phyloP scores from a whole-genome alignment of 177 flowering plant species.

The Vitis hybrid region DNA sequence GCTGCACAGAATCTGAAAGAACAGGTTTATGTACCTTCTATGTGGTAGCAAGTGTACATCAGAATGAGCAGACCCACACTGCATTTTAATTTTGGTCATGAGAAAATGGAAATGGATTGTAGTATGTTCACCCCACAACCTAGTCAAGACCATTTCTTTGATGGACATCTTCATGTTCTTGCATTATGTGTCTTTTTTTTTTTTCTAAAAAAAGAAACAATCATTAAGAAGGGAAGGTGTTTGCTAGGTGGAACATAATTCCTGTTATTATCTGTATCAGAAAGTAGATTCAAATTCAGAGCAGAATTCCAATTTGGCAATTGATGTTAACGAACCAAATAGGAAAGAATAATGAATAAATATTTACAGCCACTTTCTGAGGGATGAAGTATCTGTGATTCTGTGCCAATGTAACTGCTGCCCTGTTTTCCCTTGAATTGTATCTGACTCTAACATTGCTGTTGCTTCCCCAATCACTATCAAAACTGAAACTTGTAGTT shows the following conservation, averaged over 20 bases:
- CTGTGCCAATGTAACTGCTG: not conserved
- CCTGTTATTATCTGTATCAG: not conserved
- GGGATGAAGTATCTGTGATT: not conserved
- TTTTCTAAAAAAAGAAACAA: too few species aligned
- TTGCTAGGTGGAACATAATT: not conserved
- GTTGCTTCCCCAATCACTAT: conserved; percentile 1
- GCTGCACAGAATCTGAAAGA: conserved; percentile 94
- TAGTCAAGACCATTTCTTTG: too few species aligned
- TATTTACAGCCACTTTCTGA: not conserved
- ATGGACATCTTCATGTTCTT: too few species aligned
- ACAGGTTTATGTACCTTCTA: conserved; percentile 90
- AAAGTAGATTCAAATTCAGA: conserved; percentile 8
- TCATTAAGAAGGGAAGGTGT: too few species aligned
- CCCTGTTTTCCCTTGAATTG: conserved; percentile 7
- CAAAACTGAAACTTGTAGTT: not conserved
- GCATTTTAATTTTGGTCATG: too few species aligned
- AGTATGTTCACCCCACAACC: too few species aligned
- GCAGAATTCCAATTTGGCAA: conserved; percentile 5
- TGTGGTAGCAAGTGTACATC: conserved; percentile 56
- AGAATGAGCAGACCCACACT: not conserved
- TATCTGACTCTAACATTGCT: not conserved
- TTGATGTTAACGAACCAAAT: not conserved
- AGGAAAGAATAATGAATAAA: conserved; percentile 20
- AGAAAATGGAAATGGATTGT: too few species aligned
- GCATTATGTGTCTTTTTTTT: too few species aligned